phyloP scores from a whole-genome alignment of 176 grass and related monocot species.

The Zea luxurians region DNA sequence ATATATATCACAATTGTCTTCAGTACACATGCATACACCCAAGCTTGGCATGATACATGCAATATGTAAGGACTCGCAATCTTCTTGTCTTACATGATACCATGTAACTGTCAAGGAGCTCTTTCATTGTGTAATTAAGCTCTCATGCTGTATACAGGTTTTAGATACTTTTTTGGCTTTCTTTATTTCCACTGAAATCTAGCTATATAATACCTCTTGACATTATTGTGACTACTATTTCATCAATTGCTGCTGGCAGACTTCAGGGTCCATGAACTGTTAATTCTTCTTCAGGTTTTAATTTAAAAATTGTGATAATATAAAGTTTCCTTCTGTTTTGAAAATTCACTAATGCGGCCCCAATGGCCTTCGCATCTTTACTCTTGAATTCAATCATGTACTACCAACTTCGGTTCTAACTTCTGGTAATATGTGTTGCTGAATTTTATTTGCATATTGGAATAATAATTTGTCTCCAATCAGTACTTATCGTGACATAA shows the following conservation, averaged over 20 bases:
- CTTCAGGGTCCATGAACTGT: no score
- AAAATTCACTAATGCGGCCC: no score
- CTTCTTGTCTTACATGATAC: background rate
- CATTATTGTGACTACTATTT: background rate
- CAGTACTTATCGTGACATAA: background rate
- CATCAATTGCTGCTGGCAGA: background rate
- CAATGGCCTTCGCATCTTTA: no score
- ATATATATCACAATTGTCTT: conserved; percentile 2
- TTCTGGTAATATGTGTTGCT: no score
- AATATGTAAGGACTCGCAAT: background rate
- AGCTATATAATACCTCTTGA: background rate
- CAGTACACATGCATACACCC: background rate
- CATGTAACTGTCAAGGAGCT: background rate
- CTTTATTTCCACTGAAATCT: background rate
- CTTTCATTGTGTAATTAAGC: background rate
- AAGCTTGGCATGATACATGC: background rate
- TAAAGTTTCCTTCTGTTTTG: no score
- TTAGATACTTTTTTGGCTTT: background rate
- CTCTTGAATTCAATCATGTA: no score
- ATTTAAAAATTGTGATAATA: no score
- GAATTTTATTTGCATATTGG: no score
- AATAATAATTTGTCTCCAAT: background rate
- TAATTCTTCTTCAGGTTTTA: no score
- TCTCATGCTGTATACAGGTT: background rate
- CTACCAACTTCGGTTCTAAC: no score